Evolutionary conservation across 352 stramenopile genomes (phyloP), one percentile per base, ranked within the genome.

Genomic region (Phytophthora europaea): DNA sequence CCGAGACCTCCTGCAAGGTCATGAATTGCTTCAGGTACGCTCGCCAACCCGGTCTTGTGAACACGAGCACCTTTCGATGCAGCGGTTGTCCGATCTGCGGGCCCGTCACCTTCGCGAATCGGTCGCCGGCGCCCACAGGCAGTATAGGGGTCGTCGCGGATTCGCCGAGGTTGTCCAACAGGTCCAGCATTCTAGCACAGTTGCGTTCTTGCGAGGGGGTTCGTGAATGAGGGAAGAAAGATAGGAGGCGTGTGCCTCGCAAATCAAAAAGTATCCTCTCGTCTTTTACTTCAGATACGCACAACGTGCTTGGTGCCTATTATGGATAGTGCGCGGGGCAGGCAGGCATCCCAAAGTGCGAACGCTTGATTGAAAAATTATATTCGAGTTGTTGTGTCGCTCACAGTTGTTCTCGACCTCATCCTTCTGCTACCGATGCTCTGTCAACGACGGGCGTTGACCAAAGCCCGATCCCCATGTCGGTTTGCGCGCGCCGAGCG

Each of bases 1-100:
- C 96, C 1, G 91, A 98, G 38, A 93, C 53, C 73, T 98, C 94
- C 40, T 90, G 79, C 20, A 95, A 59, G 7, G 81, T 94, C 40
- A 87, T 80, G 58, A 92, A 94, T 33, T 90, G 78, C 66, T 83
- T 87, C 59, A 91, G 76, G 52, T 92, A 90, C 48, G 65, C 23
- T 47, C 70, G 36, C 87, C 87, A 93, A 1, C 83, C 76, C 0
- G 87, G 87, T 8, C 87, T 82, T 28, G 83, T 69, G 33, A 73
- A 86, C 58, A 92, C 82, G 53, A 94, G 87, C 58, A 83, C 57
- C 56, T 76, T 79, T 51, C 89, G 87, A n/a, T 78, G 45, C 61
- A 76, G 68, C 8, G 85, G 78, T 31, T 82, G 72, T n/a, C 75
- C 83, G 53, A 82, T 71, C 31, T 81, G 85, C 12, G 83, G 79